Evolutionary conservation across 495 filamentous ascomycete species (phyloP), one percentile per base, ranked within the genome.

Genomic region (Clavariopsis aquatica): DNA sequence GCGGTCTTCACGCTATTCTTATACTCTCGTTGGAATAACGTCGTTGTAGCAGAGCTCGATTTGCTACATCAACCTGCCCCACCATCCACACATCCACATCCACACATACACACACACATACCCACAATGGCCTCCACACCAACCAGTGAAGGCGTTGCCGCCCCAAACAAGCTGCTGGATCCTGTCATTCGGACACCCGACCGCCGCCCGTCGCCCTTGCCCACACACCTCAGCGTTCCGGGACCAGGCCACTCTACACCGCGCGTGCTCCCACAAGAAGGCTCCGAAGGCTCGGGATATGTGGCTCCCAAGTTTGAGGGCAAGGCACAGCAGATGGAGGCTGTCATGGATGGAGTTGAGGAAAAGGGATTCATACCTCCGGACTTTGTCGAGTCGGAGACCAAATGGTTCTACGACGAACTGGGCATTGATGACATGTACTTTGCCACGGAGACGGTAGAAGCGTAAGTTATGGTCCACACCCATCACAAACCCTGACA

Each of bases 341-440:
- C 87, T 84, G 88, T 91, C 55, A 89, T 90, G 85, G 87, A 89
- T 70, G 79, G 83, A 69, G 75, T 91, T 46, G 88, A 90, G 69
- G 84, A 85, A 65, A 89, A 89, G 73, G 87, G 84, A 41, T 97
- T 96, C 84, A 90, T 98, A 57, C 94, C 94, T 1, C 79, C 81
- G 56, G 84, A 89, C 45, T 89, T 97, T 66, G 83, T 96, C 38
- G 86, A 92, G 60, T 83, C 85, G 1, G 92, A 98, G 77, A 90
- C 91, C 29, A 82, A 83, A 19, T 98, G 94, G 95, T 98, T 98
- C 82, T 98, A 98, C 79, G 89, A 94, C 69, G 89, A 92, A 74
- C 83, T 98, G 15, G 95, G 94, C 55, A 98, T 98, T 71, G 94
- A 98, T 76, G 94, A 98, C 77, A 93, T 96, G 79, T 98, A 98